These are phyloP conservation scores for Phaseolus coccineus DNA, from an alignment of 331 rosid species.

Conservation along the genomic window DNA sequence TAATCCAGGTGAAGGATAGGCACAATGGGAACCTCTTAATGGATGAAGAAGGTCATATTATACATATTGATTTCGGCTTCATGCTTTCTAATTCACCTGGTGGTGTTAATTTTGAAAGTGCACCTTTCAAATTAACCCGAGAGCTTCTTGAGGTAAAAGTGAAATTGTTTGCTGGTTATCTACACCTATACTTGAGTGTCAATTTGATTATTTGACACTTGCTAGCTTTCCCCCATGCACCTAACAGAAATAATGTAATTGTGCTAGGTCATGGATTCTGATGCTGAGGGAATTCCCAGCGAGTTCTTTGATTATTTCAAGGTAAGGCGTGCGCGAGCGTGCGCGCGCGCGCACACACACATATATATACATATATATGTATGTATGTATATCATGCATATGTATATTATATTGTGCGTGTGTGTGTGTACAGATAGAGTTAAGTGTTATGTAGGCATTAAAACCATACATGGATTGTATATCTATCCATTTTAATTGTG, in stretches of 20 bases:
- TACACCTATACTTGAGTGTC: slow-evolving; percentile 26
- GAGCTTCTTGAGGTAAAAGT: slow-evolving; percentile 92
- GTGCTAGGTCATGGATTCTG: slow-evolving; percentile 98
- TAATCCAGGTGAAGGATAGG: slow-evolving; percentile 86
- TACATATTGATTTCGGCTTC: slow-evolving; percentile 98
- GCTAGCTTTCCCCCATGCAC: slow-evolving; percentile 20
- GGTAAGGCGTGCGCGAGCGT: slow-evolving; percentile 47
- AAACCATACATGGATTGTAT: background rate
- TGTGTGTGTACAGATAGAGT: background rate
- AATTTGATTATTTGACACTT: background rate
- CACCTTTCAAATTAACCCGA: slow-evolving; percentile 95
- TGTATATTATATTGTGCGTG: background rate
- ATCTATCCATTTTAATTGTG: background rate
- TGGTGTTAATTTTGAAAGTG: slow-evolving; percentile 98
- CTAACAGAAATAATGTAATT: slow-evolving; percentile 38
- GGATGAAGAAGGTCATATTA: slow-evolving; percentile 98
- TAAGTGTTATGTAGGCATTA: background rate
- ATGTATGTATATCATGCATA: background rate
- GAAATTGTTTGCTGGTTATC: slow-evolving; percentile 24
- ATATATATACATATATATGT: too few relatives aligned
- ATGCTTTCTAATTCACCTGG: slow-evolving; percentile 99
- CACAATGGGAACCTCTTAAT: slow-evolving; percentile 95
- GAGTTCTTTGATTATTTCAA: slow-evolving; percentile 99
- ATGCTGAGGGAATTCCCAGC: slow-evolving; percentile 99
- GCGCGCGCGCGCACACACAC: too few relatives aligned